Evolutionary conservation across 306 rosid species (phyloP).

Genomic region (Sechiopsis laciniata): DNA sequence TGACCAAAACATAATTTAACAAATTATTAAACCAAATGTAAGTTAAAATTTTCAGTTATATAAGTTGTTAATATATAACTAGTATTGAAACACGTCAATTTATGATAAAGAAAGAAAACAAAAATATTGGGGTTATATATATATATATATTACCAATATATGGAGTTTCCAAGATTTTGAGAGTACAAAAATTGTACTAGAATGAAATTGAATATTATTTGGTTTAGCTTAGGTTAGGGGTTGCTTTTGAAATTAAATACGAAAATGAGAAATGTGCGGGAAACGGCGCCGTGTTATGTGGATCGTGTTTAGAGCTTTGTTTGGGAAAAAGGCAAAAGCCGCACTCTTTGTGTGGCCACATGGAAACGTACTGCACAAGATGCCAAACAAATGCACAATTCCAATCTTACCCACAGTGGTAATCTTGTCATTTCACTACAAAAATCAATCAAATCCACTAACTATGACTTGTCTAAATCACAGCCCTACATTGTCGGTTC

Average conservation of each 20-base stretch:
- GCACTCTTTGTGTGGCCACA: not conserved
- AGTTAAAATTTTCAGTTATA: too few relatives aligned
- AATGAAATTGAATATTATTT: not conserved
- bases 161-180: not conserved
- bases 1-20: too few relatives aligned
- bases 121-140: too few relatives aligned
- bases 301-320: not conserved
- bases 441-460: constrained; percentile 11
- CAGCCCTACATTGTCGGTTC: constrained; percentile 31
- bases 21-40: too few relatives aligned
- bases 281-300: constrained; percentile 19
- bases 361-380: not conserved
- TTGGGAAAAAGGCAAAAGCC: constrained; percentile 1
- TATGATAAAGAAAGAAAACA: too few relatives aligned
- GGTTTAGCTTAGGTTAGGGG: not conserved
- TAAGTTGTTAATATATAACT: too few relatives aligned
- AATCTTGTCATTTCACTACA: constrained; percentile 25
- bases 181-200: not conserved
- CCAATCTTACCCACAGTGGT: constrained; percentile 25
- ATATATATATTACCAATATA: too few relatives aligned
- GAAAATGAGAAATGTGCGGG: not conserved
- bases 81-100: too few relatives aligned
- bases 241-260: constrained; percentile 13
- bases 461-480: constrained; percentile 29
- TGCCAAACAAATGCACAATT: constrained; percentile 15